Evolutionary conservation across 2,329 filamentous ascomycete species (phyloP).

Genomic region (Colletotrichum gigasporum): DNA sequence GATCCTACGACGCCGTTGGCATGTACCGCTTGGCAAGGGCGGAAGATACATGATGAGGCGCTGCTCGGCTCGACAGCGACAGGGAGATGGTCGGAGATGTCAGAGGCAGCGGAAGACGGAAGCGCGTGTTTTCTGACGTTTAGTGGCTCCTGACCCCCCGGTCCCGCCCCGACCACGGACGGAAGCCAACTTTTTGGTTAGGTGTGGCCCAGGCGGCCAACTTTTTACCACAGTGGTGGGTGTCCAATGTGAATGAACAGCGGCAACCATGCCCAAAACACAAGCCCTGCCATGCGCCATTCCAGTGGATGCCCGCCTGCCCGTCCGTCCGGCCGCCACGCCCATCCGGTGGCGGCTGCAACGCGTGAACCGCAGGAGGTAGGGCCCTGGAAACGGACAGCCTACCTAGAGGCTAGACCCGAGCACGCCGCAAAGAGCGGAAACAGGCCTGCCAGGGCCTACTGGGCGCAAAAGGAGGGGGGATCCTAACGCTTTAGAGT

Average conservation of each 20-base stretch:
- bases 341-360: not conserved
- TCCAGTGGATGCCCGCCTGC: not conserved
- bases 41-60: no score
- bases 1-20: not conserved
- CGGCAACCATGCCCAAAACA: no score
- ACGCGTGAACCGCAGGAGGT: no score
- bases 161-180: not conserved
- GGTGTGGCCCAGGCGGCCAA: not conserved
- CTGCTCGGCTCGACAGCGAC: no score
- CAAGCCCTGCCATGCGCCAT: not conserved
- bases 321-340: no score
- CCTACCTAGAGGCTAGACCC: not conserved
- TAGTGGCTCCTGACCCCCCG: not conserved
- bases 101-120: not conserved
- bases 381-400: not conserved
- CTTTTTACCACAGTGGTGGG: no score
- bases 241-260: no score
- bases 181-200: not conserved
- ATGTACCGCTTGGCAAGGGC: not conserved
- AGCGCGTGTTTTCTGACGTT: not conserved
- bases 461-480: not conserved
- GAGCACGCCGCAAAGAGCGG: no score
- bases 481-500: no score
- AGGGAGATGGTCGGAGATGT: no score
- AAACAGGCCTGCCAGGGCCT: no score